Percentiles rank a stretch among this genome's conserved stretches.
These are phyloP conservation scores for Reutealis trisperma DNA, from an alignment of 345 rosid species.

Conservation along the genomic window DNA sequence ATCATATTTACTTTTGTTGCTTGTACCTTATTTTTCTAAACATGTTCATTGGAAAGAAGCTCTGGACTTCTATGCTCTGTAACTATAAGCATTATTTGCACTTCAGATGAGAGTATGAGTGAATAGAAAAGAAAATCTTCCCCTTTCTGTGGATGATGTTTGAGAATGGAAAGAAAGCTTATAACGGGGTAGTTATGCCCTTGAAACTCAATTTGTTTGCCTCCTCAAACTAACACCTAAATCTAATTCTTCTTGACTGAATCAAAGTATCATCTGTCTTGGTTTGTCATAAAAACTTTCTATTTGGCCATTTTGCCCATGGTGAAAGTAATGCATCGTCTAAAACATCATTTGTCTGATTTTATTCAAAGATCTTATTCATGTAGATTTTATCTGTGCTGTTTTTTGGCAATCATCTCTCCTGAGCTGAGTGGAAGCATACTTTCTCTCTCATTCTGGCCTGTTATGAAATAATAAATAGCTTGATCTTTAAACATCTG, in stretches of 20 bases:
- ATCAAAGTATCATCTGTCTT: background rate
- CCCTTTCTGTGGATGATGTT: background rate
- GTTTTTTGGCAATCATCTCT: background rate
- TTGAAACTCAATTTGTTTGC: too few species aligned
- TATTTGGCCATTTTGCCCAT: background rate
- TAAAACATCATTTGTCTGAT: too few species aligned
- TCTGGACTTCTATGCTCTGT: background rate
- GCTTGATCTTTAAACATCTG: background rate
- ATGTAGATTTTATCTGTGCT: background rate
- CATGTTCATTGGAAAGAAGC: background rate
- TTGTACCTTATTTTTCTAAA: background rate
- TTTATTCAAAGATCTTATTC: background rate
- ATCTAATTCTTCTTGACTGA: too few species aligned
- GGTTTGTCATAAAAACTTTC: background rate
- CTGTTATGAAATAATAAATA: background rate
- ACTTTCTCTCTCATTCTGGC: background rate
- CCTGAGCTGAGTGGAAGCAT: background rate
- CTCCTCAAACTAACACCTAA: too few species aligned
- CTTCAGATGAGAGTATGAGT: background rate
- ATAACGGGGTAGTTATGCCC: too few species aligned
- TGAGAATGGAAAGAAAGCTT: background rate
- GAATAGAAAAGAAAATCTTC: background rate
- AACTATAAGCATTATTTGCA: background rate
- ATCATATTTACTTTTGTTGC: background rate
- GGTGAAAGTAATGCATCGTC: background rate